phyloP scores from a whole-genome alignment of 2,329 filamentous ascomycete genomes.

The Fusarium armeniacum region DNA sequence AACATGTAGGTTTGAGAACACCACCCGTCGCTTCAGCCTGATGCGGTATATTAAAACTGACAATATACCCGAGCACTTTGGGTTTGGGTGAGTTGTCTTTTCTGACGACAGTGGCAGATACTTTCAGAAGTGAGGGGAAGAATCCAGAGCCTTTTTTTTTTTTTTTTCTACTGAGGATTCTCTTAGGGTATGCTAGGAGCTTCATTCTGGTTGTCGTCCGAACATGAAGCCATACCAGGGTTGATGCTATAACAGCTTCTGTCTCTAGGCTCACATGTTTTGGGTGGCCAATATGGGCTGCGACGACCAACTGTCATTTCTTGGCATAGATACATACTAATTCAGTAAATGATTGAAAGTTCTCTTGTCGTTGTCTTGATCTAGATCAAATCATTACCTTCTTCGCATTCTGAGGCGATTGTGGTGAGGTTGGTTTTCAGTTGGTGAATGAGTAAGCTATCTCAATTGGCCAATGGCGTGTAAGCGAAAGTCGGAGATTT shows the following conservation, averaged over 20 bases:
- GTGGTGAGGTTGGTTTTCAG: conserved; percentile 7
- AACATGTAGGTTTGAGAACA: neutral
- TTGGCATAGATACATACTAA: neutral
- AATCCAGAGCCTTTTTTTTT: neutral
- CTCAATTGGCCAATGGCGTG: conserved; percentile 32
- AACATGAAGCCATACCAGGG: neutral
- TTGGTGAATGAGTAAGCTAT: conserved; percentile 6
- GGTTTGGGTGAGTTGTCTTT: conserved; percentile 1
- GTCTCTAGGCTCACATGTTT: too few species aligned
- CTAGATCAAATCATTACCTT: neutral
- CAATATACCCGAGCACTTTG: neutral
- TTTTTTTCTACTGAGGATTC: neutral
- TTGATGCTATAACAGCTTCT: neutral
- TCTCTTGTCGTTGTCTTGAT: neutral
- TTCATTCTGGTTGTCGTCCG: neutral
- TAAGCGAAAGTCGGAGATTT: conserved; percentile 11
- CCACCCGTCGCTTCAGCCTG: neutral
- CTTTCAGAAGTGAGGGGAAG: neutral
- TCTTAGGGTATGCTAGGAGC: neutral
- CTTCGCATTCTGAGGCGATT: neutral
- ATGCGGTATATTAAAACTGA: neutral
- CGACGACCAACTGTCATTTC: neutral
- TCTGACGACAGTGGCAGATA: neutral
- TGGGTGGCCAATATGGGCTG: neutral
- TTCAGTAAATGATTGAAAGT: accelerated